These are phyloP conservation scores for Scheffersomyces stipitis DNA, from an alignment of 805 yeast species.

Conservation along the genomic window DNA sequence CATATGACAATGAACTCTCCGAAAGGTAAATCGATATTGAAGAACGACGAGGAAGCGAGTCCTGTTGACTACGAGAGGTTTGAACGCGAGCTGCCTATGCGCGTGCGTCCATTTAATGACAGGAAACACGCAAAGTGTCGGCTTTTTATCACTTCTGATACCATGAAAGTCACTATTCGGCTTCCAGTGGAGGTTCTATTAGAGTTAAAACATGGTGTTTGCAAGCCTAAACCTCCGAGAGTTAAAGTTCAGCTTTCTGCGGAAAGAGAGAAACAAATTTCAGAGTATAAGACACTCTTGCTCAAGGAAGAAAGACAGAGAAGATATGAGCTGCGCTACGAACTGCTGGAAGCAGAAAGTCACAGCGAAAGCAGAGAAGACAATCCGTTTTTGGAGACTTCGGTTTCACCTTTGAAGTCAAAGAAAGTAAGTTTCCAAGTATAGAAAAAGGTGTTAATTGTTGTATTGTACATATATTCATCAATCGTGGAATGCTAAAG, in stretches of 20 bases:
- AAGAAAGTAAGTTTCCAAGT: too few relatives aligned
- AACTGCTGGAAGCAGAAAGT: too few relatives aligned
- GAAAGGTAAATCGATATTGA: background rate
- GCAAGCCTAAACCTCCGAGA: background rate
- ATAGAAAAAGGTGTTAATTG: too few relatives aligned
- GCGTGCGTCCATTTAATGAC: conserved; percentile 8
- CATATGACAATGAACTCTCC: too few relatives aligned
- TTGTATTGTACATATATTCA: too few relatives aligned
- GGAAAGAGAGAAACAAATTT: conserved; percentile 23
- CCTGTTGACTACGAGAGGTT: background rate
- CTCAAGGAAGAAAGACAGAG: conserved; percentile 28
- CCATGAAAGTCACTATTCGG: background rate
- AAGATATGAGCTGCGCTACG: too few relatives aligned
- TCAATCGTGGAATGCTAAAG: too few relatives aligned
- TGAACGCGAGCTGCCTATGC: conserved; percentile 12
- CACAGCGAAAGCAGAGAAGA: too few relatives aligned
- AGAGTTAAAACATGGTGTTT: conserved; percentile 4
- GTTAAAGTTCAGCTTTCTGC: background rate
- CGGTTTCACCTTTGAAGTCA: too few relatives aligned
- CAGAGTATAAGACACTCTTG: conserved; percentile 21
- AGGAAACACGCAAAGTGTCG: background rate
- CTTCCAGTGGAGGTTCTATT: background rate
- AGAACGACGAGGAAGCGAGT: background rate
- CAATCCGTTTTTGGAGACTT: too few relatives aligned
- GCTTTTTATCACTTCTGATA: too few relatives aligned